These are phyloP conservation scores for Entamoeba invadens DNA, from an alignment of 208 protist genomes.

Conservation along the genomic window DNA sequence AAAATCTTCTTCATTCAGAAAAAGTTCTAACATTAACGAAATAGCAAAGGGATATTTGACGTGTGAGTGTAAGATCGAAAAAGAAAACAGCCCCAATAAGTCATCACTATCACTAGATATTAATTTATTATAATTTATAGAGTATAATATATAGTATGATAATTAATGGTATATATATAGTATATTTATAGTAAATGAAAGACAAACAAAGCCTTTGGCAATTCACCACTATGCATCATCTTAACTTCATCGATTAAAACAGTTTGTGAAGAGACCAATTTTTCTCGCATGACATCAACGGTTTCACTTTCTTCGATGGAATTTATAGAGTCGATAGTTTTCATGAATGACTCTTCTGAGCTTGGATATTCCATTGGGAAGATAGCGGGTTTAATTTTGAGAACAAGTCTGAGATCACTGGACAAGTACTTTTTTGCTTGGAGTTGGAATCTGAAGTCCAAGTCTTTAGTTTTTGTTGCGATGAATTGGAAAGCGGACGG, in stretches of 20 bases:
- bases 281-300: neutral
- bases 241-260: neutral
- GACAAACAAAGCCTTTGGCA: neutral
- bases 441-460: neutral
- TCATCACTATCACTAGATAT: slow-evolving; percentile 4
- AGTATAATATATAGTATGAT: too few species aligned
- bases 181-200: too few species aligned
- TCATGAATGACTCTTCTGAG: neutral
- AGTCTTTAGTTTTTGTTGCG: neutral
- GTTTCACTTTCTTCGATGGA: neutral
- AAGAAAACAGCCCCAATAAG: neutral
- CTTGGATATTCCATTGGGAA: neutral
- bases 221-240: neutral
- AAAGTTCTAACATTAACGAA: neutral
- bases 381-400: neutral
- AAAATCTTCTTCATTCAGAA: neutral
- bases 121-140: too few species aligned
- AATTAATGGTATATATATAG: too few species aligned
- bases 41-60: neutral
- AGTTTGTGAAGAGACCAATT: neutral
- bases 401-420: neutral
- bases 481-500: neutral
- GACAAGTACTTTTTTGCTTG: neutral
- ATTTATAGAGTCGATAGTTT: neutral
- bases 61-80: neutral